Percentiles rank a stretch among this genome's conserved stretches.
phyloP scores from a whole-genome alignment of 306 rosid species.

The Glycine soja region DNA sequence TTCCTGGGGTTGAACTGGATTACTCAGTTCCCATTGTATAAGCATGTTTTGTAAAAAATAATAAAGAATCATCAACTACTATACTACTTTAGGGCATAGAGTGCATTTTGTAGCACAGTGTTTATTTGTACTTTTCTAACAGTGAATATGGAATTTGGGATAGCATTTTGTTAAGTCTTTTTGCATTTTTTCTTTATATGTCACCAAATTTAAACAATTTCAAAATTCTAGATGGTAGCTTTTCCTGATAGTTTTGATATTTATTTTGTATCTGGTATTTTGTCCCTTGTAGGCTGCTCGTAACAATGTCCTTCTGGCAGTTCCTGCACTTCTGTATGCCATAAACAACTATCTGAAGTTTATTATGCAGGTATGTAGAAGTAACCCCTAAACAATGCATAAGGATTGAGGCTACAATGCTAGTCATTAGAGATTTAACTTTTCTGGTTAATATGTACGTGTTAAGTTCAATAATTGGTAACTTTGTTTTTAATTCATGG shows the following conservation, averaged over 20 bases:
- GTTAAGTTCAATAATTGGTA: background rate
- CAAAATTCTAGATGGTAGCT: conserved; percentile 13
- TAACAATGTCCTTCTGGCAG: conserved; percentile 91
- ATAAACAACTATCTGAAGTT: conserved; percentile 97
- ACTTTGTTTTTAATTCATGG: background rate
- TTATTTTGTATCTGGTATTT: conserved; percentile 39
- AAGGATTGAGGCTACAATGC: background rate
- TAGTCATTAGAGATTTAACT: conserved; percentile 24
- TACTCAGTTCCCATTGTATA: conserved; percentile 8
- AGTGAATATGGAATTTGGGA: conserved; percentile 2
- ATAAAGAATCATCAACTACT: conserved; percentile 4
- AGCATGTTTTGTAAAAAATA: conserved; percentile 18
- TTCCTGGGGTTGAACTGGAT: conserved; percentile 39
- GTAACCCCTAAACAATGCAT: conserved; percentile 27
- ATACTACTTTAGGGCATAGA: background rate
- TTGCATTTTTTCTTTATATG: background rate
- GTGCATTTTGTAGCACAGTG: background rate
- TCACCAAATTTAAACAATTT: conserved; percentile 24
- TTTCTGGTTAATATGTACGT: conserved; percentile 1
- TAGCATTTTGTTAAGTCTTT: conserved; percentile 22
- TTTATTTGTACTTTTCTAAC: background rate
- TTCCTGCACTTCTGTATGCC: conserved; percentile 96
- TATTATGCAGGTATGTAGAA: conserved; percentile 86
- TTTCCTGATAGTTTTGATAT: conserved; percentile 36
- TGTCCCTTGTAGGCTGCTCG: conserved; percentile 88